A percentile compares a stretch with the other conserved stretches of the same genome.
Evolutionary conservation across 2,329 filamentous ascomycete genomes (phyloP).

Genomic region (Epichloe sp.): DNA sequence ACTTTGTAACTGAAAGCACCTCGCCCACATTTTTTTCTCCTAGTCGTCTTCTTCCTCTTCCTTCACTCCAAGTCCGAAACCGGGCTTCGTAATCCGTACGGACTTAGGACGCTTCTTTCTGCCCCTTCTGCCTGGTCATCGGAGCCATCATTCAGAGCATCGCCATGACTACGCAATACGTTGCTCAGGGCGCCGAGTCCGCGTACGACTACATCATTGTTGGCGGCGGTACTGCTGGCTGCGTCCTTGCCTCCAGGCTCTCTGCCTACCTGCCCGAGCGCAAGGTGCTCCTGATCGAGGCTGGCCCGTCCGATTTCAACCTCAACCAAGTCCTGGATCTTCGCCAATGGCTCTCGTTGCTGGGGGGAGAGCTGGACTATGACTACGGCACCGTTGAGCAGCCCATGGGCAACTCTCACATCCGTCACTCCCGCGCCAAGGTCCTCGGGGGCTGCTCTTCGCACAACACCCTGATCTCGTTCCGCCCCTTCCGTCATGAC

Average conservation of each 20-base stretch:
- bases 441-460: conserved; percentile 90
- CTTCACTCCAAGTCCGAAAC: not conserved
- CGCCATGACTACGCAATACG: conserved; percentile 54
- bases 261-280: conserved; percentile 75
- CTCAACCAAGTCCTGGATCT: conserved; percentile 77
- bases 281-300: conserved; percentile 73
- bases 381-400: conserved; percentile 85
- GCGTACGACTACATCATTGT: conserved; percentile 77
- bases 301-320: conserved; percentile 77
- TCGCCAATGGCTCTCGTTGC: conserved; percentile 73
- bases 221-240: conserved; percentile 75
- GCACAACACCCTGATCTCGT: conserved; percentile 88
- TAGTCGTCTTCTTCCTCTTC: not conserved
- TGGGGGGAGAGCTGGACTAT: conserved; percentile 82
- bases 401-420: conserved; percentile 82
- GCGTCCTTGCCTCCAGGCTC: conserved; percentile 68
- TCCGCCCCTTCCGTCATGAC: conserved; percentile 83
- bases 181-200: conserved; percentile 50
- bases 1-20: not conserved
- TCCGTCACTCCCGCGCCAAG: conserved; percentile 84
- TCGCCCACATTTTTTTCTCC: not conserved
- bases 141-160: not conserved
- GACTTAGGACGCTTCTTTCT: not conserved
- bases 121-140: too few species aligned
- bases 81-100: too few species aligned